phyloP scores from a whole-genome alignment of 2,329 filamentous ascomycete genomes.

The Xylariaceae sp. region DNA sequence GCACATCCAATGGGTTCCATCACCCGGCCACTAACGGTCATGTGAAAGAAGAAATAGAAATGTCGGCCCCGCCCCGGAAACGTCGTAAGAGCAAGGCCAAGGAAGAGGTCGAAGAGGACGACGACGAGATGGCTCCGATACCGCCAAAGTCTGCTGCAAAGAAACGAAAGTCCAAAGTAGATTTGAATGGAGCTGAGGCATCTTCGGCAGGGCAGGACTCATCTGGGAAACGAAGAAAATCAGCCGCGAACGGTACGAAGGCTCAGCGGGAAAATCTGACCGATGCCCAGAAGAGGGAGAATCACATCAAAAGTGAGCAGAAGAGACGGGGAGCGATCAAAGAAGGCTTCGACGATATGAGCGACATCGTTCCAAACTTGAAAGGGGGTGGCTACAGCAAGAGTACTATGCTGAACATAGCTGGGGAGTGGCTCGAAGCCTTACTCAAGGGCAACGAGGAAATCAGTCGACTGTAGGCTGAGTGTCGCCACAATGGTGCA shows the following conservation, averaged over 20 bases:
- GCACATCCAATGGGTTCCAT: constrained; percentile 12
- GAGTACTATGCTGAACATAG: constrained; percentile 70
- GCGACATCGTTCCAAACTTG: constrained; percentile 69
- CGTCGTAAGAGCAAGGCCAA: constrained; percentile 52
- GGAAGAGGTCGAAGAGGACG: constrained; percentile 39
- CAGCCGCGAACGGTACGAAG: constrained; percentile 39
- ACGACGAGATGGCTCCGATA: constrained; percentile 31
- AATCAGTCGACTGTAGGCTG: constrained; percentile 42
- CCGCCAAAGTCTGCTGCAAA: constrained; percentile 31
- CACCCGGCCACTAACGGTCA: constrained; percentile 21
- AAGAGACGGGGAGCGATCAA: constrained; percentile 66
- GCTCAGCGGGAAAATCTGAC: constrained; percentile 66
- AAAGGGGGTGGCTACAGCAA: constrained; percentile 76
- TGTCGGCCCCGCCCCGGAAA: constrained; percentile 43
- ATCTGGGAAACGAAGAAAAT: constrained; percentile 44
- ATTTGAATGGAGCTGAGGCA: constrained; percentile 28
- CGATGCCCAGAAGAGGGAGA: constrained; percentile 81
- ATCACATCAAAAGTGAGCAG: constrained; percentile 57
- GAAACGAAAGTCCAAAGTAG: constrained; percentile 45
- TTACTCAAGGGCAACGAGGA: constrained; percentile 64
- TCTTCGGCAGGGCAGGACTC: constrained; percentile 32
- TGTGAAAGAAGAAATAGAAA: constrained; percentile 32
- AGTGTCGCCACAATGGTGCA: too few species aligned
- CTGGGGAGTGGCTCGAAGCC: constrained; percentile 74
- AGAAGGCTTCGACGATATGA: constrained; percentile 77